phyloP scores from a whole-genome alignment of 2,329 filamentous ascomycete species.

The Aspergillus sojae region DNA sequence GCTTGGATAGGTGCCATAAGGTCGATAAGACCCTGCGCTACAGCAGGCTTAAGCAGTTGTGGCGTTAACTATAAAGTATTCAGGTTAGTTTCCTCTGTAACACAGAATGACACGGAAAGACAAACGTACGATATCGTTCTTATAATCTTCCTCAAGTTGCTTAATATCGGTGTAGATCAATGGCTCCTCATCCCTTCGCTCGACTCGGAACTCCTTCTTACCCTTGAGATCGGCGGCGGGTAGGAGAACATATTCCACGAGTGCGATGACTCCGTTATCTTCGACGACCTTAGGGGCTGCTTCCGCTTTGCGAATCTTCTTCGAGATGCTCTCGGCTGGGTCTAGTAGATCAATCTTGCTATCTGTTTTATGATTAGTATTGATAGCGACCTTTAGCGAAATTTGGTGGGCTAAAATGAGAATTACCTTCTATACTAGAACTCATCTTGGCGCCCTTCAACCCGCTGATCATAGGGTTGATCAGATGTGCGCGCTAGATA shows the following conservation, averaged over 20 bases:
- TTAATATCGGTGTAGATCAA: constrained; percentile 77
- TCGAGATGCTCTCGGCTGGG: constrained; percentile 69
- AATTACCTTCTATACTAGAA: constrained; percentile 59
- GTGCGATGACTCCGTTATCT: constrained; percentile 82
- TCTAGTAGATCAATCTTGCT: constrained; percentile 86
- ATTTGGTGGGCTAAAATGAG: background rate
- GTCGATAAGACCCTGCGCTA: constrained; percentile 70
- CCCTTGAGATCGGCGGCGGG: constrained; percentile 58
- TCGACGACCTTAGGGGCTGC: constrained; percentile 75
- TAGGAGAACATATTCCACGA: constrained; percentile 84
- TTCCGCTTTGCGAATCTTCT: constrained; percentile 85
- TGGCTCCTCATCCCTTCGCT: constrained; percentile 68
- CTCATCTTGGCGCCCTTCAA: constrained; percentile 85
- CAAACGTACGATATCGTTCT: constrained; percentile 69
- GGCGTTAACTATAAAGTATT: constrained; percentile 67
- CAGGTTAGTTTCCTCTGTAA: constrained; percentile 9
- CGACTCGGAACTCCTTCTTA: constrained; percentile 67
- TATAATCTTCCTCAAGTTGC: constrained; percentile 78
- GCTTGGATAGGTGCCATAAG: constrained; percentile 77
- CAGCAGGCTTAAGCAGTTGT: constrained; percentile 83
- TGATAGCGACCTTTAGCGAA: background rate
- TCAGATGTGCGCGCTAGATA: constrained; percentile 65
- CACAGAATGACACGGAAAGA: background rate
- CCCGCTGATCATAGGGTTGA: constrained; percentile 90
- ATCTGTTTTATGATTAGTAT: constrained; percentile 30